phyloP scores from a whole-genome alignment of 2,329 filamentous ascomycete species.

The Hymenoscyphus albidus region DNA sequence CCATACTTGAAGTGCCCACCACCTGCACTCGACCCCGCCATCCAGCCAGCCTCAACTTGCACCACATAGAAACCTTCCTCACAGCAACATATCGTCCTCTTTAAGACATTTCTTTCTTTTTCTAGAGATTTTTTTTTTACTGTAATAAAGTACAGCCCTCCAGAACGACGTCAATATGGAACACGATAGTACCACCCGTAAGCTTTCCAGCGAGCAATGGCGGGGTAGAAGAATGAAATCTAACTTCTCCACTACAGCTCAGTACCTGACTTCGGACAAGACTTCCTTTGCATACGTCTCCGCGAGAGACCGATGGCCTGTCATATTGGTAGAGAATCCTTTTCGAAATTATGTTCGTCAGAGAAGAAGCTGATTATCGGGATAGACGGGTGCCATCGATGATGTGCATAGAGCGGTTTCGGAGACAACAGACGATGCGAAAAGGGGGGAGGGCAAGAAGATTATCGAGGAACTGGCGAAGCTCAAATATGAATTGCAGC shows the following conservation, averaged over 20 bases:
- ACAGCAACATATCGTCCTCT: too few species aligned
- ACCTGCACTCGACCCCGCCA: not conserved
- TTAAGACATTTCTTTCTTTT: too few species aligned
- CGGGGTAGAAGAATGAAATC: not conserved
- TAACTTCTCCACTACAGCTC: not conserved
- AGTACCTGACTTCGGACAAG: conserved; percentile 64
- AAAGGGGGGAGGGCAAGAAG: conserved; percentile 75
- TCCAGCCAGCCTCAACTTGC: not conserved
- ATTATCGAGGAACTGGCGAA: conserved; percentile 75
- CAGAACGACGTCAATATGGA: conserved; percentile 52
- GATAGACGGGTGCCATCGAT: conserved; percentile 84
- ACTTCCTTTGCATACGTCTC: conserved; percentile 85
- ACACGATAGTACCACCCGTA: conserved; percentile 70
- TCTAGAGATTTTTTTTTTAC: too few species aligned
- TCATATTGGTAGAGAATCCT: conserved; percentile 66
- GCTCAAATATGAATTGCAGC: conserved; percentile 93
- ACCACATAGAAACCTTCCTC: too few species aligned
- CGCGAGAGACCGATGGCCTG: conserved; percentile 83
- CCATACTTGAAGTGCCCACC: not conserved
- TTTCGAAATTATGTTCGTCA: not conserved
- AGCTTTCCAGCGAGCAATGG: conserved; percentile 33
- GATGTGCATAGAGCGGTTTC: conserved; percentile 78
- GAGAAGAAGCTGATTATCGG: conserved; percentile 22
- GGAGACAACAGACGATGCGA: conserved; percentile 52
- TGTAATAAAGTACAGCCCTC: not conserved